Evolutionary conservation across 129 eudicot species (phyloP).

Genomic region (Ambrosia trifida): DNA sequence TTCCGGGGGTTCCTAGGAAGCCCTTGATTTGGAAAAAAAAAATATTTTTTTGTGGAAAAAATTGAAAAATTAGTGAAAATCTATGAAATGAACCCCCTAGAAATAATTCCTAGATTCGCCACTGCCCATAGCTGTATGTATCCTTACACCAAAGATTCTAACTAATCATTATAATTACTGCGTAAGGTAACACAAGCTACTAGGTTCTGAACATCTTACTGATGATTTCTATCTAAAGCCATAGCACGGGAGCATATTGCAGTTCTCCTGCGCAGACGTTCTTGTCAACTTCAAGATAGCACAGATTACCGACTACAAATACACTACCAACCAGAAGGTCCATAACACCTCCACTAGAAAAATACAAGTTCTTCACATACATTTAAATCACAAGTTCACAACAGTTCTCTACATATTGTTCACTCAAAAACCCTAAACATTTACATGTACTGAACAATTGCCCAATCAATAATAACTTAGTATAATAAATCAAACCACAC

Average conservation of each 20-base stretch:
- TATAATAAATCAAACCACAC: background rate
- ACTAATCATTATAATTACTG: background rate
- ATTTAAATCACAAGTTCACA: too few species aligned
- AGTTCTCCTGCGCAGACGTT: background rate
- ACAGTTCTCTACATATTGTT: background rate
- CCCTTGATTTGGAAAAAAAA: too few species aligned
- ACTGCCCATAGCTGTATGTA: background rate
- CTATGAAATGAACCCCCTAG: too few species aligned
- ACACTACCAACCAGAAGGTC: background rate
- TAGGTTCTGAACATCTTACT: background rate
- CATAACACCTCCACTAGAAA: too few species aligned
- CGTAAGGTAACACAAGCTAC: constrained; percentile 1
- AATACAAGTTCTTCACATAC: background rate
- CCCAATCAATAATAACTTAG: too few species aligned
- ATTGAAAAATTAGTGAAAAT: too few species aligned
- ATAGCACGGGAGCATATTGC: background rate
- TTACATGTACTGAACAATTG: background rate
- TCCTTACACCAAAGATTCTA: background rate
- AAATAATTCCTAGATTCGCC: too few species aligned
- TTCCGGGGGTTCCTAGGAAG: too few species aligned
- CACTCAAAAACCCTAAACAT: background rate
- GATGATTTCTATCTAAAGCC: background rate
- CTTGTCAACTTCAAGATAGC: background rate
- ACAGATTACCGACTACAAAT: background rate
- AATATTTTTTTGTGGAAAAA: too few species aligned